Conservation (phyloP, 2,329 filamentous ascomycete genomes). For the Dactylellina cionopaga region DNA sequence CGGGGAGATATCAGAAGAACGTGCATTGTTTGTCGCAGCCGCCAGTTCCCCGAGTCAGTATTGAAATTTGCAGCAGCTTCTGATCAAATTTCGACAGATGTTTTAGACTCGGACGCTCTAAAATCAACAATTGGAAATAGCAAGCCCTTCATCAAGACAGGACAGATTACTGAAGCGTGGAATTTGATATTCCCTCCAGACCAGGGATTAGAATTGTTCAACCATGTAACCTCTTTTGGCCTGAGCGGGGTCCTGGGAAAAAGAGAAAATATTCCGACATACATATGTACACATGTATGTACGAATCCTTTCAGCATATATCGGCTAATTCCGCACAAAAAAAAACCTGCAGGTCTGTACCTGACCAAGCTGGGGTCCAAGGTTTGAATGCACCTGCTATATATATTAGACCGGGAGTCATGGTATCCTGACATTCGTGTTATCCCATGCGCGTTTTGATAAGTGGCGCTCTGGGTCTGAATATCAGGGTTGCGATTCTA, state of each 20-base stretch:
- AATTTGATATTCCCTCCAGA: conserved; percentile 31
- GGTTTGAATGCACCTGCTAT: not conserved
- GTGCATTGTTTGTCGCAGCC: conserved; percentile 45
- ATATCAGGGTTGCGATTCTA: conserved; percentile 21
- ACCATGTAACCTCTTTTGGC: conserved; percentile 25
- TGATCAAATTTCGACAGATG: conserved; percentile 17
- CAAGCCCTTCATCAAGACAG: conserved; percentile 4
- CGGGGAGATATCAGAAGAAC: conserved; percentile 33
- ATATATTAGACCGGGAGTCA: conserved; percentile 22
- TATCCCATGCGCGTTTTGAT: conserved; percentile 22
- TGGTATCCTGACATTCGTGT: conserved; percentile 23
- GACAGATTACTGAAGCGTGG: conserved; percentile 31
- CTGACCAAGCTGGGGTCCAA: conserved; percentile 29
- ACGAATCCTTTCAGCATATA: conserved; percentile 28
- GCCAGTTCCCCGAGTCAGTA: conserved; percentile 45
- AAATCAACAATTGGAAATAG: not conserved
- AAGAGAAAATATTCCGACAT: conserved; percentile 50
- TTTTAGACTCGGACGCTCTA: conserved; percentile 48
- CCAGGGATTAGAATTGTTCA: conserved; percentile 31
- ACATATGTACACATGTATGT: no score
- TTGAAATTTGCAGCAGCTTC: conserved; percentile 40
- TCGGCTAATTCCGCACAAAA: conserved; percentile 47
- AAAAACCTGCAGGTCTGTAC: conserved; percentile 6
- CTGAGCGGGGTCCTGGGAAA: conserved; percentile 33
- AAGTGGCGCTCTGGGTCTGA: conserved; percentile 22